Conservation (phyloP, 805 yeast genomes). For the Myxozyma mucilagina region DNA sequence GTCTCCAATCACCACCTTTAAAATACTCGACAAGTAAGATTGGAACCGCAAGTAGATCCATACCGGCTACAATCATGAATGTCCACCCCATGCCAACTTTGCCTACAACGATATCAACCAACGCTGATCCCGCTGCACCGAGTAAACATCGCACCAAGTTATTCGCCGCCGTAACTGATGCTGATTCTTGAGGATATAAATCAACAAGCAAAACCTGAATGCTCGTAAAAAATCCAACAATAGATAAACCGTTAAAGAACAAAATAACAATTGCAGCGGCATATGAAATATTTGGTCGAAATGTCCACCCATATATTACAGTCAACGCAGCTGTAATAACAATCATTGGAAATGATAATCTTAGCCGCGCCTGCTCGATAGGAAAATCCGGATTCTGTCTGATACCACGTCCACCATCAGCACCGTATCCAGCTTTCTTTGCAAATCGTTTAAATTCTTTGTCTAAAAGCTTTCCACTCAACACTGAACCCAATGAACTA, state of each 20-base stretch:
- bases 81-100: slow-evolving; percentile 76
- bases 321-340: slow-evolving; percentile 42
- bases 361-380: slow-evolving; percentile 25
- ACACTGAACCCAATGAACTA: slow-evolving; percentile 60
- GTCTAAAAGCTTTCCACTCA: slow-evolving; percentile 54
- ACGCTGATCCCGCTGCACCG: slow-evolving; percentile 72
- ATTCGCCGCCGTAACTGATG: slow-evolving; percentile 72
- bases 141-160: slow-evolving; percentile 70
- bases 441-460: slow-evolving; percentile 23
- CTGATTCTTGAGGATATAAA: slow-evolving; percentile 65
- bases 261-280: slow-evolving; percentile 57
- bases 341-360: slow-evolving; percentile 11
- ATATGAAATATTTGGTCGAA: slow-evolving; percentile 49
- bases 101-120: slow-evolving; percentile 60
- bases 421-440: slow-evolving; percentile 12
- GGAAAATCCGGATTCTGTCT: slow-evolving; percentile 29
- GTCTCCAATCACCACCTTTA: slow-evolving; percentile 27
- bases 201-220: slow-evolving; percentile 72
- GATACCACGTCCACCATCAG: slow-evolving; percentile 7
- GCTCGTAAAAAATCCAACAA: slow-evolving; percentile 49
- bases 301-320: slow-evolving; percentile 62
- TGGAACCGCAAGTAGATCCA: slow-evolving; percentile 19
- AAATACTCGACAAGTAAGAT: slow-evolving; percentile 7
- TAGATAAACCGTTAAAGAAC: slow-evolving; percentile 58
- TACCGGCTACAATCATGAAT: slow-evolving; percentile 62